A percentile compares a stretch with the other conserved stretches of the same genome.
phyloP scores from a whole-genome alignment of 2,329 filamentous ascomycete genomes.

The Cladophialophora exuberans region DNA sequence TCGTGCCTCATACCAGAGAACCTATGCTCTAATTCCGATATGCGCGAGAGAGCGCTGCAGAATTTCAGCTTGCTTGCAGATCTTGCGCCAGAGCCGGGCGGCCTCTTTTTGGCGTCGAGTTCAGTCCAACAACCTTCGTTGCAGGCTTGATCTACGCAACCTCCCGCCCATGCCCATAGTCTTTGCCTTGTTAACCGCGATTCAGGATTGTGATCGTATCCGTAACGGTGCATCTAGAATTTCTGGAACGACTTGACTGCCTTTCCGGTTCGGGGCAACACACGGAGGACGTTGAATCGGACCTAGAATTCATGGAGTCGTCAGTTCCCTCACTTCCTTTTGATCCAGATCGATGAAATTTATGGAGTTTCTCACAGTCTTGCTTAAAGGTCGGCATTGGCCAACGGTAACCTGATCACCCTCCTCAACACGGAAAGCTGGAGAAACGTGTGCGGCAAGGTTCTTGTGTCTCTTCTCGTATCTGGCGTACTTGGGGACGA shows the following conservation, averaged over 20 bases:
- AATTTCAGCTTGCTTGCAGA: conserved; percentile 4
- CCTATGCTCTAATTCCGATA: conserved; percentile 22
- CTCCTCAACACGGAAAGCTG: conserved; percentile 99
- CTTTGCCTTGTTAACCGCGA: too few relatives aligned
- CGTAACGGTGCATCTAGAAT: conserved; percentile 70
- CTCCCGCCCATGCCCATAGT: too few relatives aligned
- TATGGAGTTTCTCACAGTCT: conserved; percentile 74
- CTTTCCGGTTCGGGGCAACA: conserved; percentile 97
- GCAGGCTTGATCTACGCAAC: too few relatives aligned
- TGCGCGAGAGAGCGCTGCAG: conserved; percentile 22
- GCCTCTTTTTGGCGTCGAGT: too few relatives aligned
- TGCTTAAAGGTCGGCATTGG: conserved; percentile 98
- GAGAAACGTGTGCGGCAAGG: conserved; percentile 97
- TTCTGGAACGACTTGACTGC: conserved; percentile 97
- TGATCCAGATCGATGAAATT: background rate
- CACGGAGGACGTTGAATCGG: conserved; percentile 99
- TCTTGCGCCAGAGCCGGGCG: conserved; percentile 5
- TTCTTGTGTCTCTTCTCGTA: conserved; percentile 99
- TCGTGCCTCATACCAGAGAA: conserved; percentile 16
- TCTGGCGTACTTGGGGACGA: conserved; percentile 98
- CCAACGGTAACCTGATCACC: conserved; percentile 99
- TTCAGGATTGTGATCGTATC: background rate
- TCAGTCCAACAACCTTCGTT: too few relatives aligned
- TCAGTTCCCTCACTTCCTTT: background rate
- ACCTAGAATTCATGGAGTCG: conserved; percentile 59